Evolutionary conservation across 306 rosid species (phyloP).

Genomic region (Malus sylvestris): DNA sequence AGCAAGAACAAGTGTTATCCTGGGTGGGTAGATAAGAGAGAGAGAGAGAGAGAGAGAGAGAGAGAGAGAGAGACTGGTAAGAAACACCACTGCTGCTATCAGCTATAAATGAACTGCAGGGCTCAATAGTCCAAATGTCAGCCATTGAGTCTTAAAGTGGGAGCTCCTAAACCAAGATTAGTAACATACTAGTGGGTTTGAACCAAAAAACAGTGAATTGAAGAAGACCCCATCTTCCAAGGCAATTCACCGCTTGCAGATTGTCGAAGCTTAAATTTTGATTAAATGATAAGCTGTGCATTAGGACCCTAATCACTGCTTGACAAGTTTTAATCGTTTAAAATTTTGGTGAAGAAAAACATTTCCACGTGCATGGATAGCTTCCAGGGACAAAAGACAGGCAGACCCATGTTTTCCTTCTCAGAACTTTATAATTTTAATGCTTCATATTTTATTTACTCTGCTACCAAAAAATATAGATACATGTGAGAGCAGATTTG

Average conservation of each 20-base stretch:
- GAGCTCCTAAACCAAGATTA: not conserved
- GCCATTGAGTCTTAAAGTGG: not conserved
- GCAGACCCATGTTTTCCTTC: slow-evolving; percentile 16
- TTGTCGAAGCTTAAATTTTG: not conserved
- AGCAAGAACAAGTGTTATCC: slow-evolving; percentile 21
- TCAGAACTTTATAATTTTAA: not conserved
- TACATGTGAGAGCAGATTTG: too few relatives aligned
- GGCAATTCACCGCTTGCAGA: too few relatives aligned
- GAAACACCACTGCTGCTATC: not conserved
- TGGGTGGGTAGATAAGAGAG: slow-evolving; percentile 7
- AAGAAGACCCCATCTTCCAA: too few relatives aligned
- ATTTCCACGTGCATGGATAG: slow-evolving; percentile 27
- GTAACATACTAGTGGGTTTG: not conserved
- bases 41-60: slow-evolving; percentile 3
- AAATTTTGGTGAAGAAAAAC: not conserved
- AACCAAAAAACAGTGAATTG: too few relatives aligned
- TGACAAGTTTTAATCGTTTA: not conserved
- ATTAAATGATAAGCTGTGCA: not conserved
- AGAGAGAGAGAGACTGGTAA: not conserved
- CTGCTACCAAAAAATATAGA: too few relatives aligned
- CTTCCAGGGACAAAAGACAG: slow-evolving; percentile 1
- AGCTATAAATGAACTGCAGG: not conserved
- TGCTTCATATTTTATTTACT: not conserved
- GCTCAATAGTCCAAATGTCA: not conserved
- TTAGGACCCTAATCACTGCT: not conserved